Evolutionary conservation across 805 yeast species (phyloP).

Genomic region (Saturnispora zaruensis): DNA sequence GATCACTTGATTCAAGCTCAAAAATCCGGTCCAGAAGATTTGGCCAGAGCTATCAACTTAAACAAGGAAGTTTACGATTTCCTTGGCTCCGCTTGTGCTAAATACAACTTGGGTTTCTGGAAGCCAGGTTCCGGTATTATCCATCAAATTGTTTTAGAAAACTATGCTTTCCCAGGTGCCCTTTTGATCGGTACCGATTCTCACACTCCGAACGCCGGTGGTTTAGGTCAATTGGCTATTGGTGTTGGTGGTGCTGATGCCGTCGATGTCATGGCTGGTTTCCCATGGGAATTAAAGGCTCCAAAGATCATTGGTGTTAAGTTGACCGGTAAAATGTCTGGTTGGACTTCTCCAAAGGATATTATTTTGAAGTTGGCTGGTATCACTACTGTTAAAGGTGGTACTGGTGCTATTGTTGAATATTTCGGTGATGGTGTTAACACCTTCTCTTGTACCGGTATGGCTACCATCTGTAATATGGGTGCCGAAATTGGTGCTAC

Average conservation of each 20-base stretch:
- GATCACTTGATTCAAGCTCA: slow-evolving; percentile 97
- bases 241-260: slow-evolving; percentile 99
- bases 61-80: slow-evolving; percentile 96
- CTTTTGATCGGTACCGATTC: slow-evolving; percentile 98
- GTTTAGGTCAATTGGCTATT: slow-evolving; percentile 95
- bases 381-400: slow-evolving; percentile 89
- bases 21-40: slow-evolving; percentile 81
- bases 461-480: slow-evolving; percentile 99
- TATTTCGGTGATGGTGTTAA: slow-evolving; percentile 94
- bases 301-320: slow-evolving; percentile 93
- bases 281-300: slow-evolving; percentile 98
- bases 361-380: slow-evolving; percentile 92
- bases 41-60: slow-evolving; percentile 69
- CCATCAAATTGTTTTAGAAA: slow-evolving; percentile 95
- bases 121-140: slow-evolving; percentile 99
- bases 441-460: slow-evolving; percentile 89
- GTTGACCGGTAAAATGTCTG: slow-evolving; percentile 78
- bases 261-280: slow-evolving; percentile 92
- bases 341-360: slow-evolving; percentile 98
- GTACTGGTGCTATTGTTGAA: slow-evolving; percentile 94
- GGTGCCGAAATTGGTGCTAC: slow-evolving; percentile 99
- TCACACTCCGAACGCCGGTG: slow-evolving; percentile 99
- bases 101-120: slow-evolving; percentile 97
- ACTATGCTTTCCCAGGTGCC: slow-evolving; percentile 93
- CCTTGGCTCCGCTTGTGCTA: slow-evolving; percentile 84